Evolutionary conservation across 768 basidiomycete genomes (phyloP).

Genomic region (Tylopilus subfusipes): DNA sequence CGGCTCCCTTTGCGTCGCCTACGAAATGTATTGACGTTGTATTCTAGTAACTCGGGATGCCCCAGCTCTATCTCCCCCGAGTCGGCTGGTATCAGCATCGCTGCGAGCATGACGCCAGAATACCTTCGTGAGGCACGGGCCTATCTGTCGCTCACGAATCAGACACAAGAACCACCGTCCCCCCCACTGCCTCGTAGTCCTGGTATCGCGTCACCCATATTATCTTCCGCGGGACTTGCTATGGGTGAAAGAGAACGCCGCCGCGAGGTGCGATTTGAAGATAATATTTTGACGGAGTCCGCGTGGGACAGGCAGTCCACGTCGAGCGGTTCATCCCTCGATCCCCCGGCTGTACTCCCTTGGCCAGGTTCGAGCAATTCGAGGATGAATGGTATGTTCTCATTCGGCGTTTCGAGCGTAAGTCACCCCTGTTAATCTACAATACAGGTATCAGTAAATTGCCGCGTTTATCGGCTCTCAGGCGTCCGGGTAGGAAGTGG

Average conservation of each 20-base stretch:
- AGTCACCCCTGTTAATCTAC: neutral
- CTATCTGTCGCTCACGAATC: conserved; percentile 31
- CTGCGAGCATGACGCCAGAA: conserved; percentile 32
- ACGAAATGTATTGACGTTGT: conserved; percentile 1
- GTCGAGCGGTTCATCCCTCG: conserved; percentile 29
- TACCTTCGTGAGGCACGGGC: conserved; percentile 33
- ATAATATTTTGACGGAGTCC: conserved; percentile 30
- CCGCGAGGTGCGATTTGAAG: conserved; percentile 34
- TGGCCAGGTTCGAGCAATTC: conserved; percentile 9
- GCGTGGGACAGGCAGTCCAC: conserved; percentile 30
- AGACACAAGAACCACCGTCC: conserved; percentile 9
- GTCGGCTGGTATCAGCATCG: conserved; percentile 30
- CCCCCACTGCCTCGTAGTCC: conserved; percentile 19
- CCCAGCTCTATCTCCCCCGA: conserved; percentile 34
- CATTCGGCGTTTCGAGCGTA: neutral
- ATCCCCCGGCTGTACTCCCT: conserved; percentile 19
- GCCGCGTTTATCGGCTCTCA: conserved; percentile 31
- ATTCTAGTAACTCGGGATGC: conserved; percentile 21
- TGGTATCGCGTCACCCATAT: conserved; percentile 23
- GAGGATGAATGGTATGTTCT: conserved; percentile 22
- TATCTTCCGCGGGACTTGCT: conserved; percentile 32
- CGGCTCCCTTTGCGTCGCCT: neutral
- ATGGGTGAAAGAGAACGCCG: conserved; percentile 26
- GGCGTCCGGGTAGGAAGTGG: conserved; percentile 18
- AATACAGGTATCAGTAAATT: conserved; percentile 27